phyloP scores from a whole-genome alignment of 495 filamentous ascomycete species.

The Oleoguttula mirabilis region DNA sequence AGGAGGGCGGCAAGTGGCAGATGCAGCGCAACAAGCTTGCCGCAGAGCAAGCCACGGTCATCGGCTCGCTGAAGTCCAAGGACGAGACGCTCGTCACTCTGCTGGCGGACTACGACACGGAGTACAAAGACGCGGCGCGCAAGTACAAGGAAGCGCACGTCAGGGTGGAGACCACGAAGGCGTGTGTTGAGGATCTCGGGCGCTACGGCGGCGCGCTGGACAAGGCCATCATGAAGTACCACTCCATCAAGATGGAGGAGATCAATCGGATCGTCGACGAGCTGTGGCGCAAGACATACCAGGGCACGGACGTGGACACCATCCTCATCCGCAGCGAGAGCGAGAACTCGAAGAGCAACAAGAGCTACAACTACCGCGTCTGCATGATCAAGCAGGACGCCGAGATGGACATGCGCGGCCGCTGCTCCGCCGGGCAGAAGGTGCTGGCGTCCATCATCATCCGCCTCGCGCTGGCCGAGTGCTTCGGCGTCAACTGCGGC shows the following conservation, averaged over 20 bases:
- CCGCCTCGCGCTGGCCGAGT: slow-evolving; percentile 88
- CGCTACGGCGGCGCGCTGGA: slow-evolving; percentile 72
- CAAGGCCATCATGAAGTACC: slow-evolving; percentile 93
- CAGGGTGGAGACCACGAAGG: slow-evolving; percentile 84
- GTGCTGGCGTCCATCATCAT: slow-evolving; percentile 97
- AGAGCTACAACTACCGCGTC: slow-evolving; percentile 93
- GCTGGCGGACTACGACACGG: slow-evolving; percentile 63
- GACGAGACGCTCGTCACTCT: slow-evolving; percentile 63
- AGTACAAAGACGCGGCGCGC: slow-evolving; percentile 71
- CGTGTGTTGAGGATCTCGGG: slow-evolving; percentile 77
- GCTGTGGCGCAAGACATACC: slow-evolving; percentile 92
- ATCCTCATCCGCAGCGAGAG: slow-evolving; percentile 88
- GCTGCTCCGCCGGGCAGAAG: slow-evolving; percentile 92
- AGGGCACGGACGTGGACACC: slow-evolving; percentile 93
- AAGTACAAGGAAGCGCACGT: slow-evolving; percentile 83
- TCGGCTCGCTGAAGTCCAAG: slow-evolving; percentile 66
- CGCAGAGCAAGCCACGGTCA: slow-evolving; percentile 49
- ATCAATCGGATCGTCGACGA: slow-evolving; percentile 92
- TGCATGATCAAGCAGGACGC: slow-evolving; percentile 95
- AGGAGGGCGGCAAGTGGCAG: slow-evolving; percentile 53
- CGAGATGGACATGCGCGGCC: slow-evolving; percentile 99
- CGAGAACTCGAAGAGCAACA: slow-evolving; percentile 60
- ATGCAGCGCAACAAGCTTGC: slow-evolving; percentile 47
- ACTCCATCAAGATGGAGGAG: slow-evolving; percentile 93
- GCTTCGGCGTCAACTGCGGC: slow-evolving; percentile 92